phyloP scores from a whole-genome alignment of 2,329 filamentous ascomycete genomes.

The Arthrinium puccinioides region DNA sequence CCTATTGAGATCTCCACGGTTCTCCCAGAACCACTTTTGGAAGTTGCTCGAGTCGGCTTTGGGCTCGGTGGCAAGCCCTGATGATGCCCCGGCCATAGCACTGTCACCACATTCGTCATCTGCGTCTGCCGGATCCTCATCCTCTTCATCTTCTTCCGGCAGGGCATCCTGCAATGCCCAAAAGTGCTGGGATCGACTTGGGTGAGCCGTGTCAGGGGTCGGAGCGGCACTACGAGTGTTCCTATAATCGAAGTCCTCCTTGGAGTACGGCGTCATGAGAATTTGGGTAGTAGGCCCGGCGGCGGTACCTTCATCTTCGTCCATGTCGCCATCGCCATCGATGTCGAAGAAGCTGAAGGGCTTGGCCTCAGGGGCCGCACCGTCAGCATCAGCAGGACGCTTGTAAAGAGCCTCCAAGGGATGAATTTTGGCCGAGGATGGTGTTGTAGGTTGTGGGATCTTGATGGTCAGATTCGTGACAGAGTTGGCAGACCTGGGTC shows the following conservation, averaged over 20 bases:
- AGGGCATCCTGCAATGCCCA: slow-evolving; percentile 38
- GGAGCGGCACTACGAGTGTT: slow-evolving; percentile 81
- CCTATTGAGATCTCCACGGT: slow-evolving; percentile 55
- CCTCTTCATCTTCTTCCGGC: slow-evolving; percentile 37
- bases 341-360: slow-evolving; percentile 72
- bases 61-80: neutral
- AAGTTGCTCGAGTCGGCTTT: slow-evolving; percentile 38
- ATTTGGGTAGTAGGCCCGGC: slow-evolving; percentile 22
- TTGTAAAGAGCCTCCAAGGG: slow-evolving; percentile 93
- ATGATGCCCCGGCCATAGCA: slow-evolving; percentile 7
- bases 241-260: slow-evolving; percentile 68
- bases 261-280: slow-evolving; percentile 79
- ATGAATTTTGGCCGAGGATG: slow-evolving; percentile 52
- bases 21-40: slow-evolving; percentile 62
- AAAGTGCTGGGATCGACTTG: slow-evolving; percentile 55
- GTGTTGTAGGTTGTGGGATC: slow-evolving; percentile 43
- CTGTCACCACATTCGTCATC: slow-evolving; percentile 12
- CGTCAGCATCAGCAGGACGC: slow-evolving; percentile 40
- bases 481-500: slow-evolving; percentile 44
- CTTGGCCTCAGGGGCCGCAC: slow-evolving; percentile 39
- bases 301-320: slow-evolving; percentile 19
- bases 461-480: slow-evolving; percentile 46
- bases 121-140: slow-evolving; percentile 21
- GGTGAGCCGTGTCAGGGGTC: slow-evolving; percentile 86
- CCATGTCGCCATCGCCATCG: slow-evolving; percentile 38